Evolutionary conservation across 768 basidiomycete species (phyloP).

Genomic region (Xanthoconium stramineum): DNA sequence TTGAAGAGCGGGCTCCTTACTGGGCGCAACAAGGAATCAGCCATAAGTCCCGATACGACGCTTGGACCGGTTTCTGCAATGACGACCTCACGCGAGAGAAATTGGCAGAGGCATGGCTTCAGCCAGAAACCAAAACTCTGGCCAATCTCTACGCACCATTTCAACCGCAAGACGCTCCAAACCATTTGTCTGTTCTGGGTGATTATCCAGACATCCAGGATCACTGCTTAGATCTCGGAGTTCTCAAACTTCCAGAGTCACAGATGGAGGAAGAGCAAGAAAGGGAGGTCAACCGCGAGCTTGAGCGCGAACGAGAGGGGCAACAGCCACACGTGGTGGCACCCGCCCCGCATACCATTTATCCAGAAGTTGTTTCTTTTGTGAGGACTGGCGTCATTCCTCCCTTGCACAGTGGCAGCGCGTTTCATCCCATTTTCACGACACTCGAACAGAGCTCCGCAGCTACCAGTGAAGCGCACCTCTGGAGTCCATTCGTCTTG

Average conservation of each 20-base stretch:
- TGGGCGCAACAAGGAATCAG: not conserved
- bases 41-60: not conserved
- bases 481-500: too few relatives aligned
- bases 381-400: too few relatives aligned
- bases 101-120: too few relatives aligned
- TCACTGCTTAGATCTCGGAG: not conserved
- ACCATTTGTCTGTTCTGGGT: not conserved
- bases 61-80: not conserved
- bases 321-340: too few relatives aligned
- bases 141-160: too few relatives aligned
- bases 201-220: not conserved
- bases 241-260: not conserved
- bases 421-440: not conserved
- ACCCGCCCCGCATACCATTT: too few relatives aligned
- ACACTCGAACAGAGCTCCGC: not conserved
- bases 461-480: not conserved
- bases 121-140: too few relatives aligned
- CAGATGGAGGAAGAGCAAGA: slow-evolving; percentile 40
- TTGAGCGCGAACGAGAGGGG: slow-evolving; percentile 25
- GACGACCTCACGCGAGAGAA: not conserved
- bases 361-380: too few relatives aligned
- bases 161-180: not conserved
- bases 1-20: not conserved
- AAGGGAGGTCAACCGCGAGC: slow-evolving; percentile 41
- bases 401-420: slow-evolving; percentile 5